A percentile compares a stretch with the other conserved stretches of the same genome.
phyloP scores from a whole-genome alignment of 306 rosid genomes.

The Amphicarpaea edgeworthii region DNA sequence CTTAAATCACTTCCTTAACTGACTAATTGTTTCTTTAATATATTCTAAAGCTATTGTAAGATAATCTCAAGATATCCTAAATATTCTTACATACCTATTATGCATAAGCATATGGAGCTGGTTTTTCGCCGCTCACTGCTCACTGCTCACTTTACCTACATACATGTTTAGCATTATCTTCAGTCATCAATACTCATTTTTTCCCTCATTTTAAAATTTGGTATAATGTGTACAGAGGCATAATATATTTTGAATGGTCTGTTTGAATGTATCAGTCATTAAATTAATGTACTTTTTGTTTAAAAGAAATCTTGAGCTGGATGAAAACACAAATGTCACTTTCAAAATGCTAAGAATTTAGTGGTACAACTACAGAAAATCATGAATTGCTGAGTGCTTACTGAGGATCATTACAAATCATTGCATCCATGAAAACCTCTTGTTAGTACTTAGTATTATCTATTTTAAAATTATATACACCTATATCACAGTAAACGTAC shows the following conservation, averaged over 20 bases:
- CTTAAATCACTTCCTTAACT: slow-evolving; percentile 19
- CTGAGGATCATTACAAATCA: slow-evolving; percentile 9
- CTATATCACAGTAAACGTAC: not conserved
- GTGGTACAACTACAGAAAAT: not conserved
- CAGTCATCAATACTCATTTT: not conserved
- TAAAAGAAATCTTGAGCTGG: not conserved
- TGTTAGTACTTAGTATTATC: slow-evolving; percentile 11
- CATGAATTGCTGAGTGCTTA: slow-evolving; percentile 1
- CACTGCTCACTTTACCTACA: slow-evolving; percentile 17
- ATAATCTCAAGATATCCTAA: not conserved
- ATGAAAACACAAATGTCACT: not conserved
- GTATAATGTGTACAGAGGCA: not conserved
- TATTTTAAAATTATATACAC: slow-evolving; percentile 3
- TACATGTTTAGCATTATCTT: not conserved
- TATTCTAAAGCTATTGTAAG: slow-evolving; percentile 3
- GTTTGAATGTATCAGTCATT: not conserved
- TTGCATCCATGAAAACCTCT: slow-evolving; percentile 15
- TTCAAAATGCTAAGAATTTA: slow-evolving; percentile 1
- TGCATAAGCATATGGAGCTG: not conserved
- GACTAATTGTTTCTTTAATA: not conserved
- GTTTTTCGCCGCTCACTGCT: slow-evolving; percentile 21
- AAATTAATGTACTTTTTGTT: not conserved
- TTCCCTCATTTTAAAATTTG: not conserved
- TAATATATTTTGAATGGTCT: slow-evolving; percentile 6
- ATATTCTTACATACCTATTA: slow-evolving; percentile 10